Evolutionary conservation across 1,284 basidiomycete species (phyloP), one percentile per base, ranked within the genome.

Genomic region (Flammula alnicola): DNA sequence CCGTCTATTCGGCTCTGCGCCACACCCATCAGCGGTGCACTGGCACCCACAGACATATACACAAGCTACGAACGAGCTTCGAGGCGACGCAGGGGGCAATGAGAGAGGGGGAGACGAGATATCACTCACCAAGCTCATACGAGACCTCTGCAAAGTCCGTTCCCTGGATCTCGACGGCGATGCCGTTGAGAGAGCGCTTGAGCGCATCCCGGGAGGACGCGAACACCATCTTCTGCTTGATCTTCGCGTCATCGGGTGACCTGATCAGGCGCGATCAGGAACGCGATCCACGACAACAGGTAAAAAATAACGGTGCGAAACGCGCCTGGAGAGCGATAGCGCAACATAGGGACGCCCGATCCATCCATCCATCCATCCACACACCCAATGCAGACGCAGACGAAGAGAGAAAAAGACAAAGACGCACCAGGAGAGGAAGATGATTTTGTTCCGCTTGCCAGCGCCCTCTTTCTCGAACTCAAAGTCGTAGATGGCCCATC

Each of bases 151-250:
- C 77, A 54, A 64, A 74, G 55, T 95, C 94, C 47, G 92, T 97
- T 51, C 84, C 95, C 74, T 98, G 95, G 59, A 98, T 83, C 71
- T 98, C 93, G 57, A 78, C 52, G 0, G 80, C 76, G 59, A 94
- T 79, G 38, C 92, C 92, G 14, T 81, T 76, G 56, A 97, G 79
- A 37, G 79, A 68, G 56, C 81, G 83, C 66, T 85, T 84, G 51
- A 99, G 73, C 9, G 88, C 91, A 35, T 95, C 92, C 72, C 89
- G 93, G 57, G 96, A 98, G 19, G 94, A 89, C 33, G 96, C 91
- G 72, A 84, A 93, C 62, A 98, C 66, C 95, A 99, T 98, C 89
- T 97, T 98, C 66, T 83, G 75, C 77, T 89, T 95, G 73, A 97
- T 80, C 76, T 85, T 91, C 44, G 94, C 85, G 33, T 76, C 75